Percentiles rank a stretch among this genome's conserved stretches.
phyloP scores from a whole-genome alignment of 2,329 filamentous ascomycete species.

The Cadophora sp. region DNA sequence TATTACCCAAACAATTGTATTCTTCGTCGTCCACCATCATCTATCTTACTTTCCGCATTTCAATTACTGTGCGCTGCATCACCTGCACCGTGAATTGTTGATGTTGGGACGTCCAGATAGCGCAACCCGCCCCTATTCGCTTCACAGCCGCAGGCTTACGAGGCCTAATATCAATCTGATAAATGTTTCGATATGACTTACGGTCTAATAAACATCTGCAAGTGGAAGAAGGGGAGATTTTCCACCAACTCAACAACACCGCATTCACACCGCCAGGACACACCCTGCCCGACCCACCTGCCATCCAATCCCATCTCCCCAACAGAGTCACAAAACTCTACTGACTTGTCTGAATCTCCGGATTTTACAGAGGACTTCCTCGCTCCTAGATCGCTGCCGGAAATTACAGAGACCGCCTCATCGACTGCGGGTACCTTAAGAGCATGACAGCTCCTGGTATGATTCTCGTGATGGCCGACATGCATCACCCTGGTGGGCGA shows the following conservation, averaged over 20 bases:
- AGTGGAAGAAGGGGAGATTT: neutral
- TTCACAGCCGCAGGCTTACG: constrained; percentile 1
- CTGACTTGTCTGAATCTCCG: neutral
- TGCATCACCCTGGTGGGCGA: constrained; percentile 12
- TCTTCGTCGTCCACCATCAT: constrained; percentile 2
- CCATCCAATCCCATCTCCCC: neutral
- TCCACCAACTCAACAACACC: neutral
- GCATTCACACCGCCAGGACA: constrained; percentile 3
- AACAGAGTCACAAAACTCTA: neutral
- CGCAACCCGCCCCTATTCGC: constrained; percentile 1
- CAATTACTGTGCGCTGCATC: neutral
- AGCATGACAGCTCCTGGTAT: neutral
- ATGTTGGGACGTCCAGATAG: neutral
- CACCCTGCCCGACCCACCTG: constrained; percentile 8
- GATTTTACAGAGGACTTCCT: neutral
- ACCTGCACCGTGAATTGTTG: neutral
- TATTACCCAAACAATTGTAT: constrained; percentile 8
- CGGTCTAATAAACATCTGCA: constrained; percentile 2
- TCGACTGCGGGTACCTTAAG: neutral
- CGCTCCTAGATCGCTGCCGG: neutral
- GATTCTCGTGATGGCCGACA: constrained; percentile 9
- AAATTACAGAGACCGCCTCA: constrained; percentile 5
- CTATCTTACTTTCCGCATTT: neutral
- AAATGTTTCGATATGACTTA: constrained; percentile 14
- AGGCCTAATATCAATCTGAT: constrained; percentile 12